phyloP scores from a whole-genome alignment of 1,284 basidiomycete species.

The Pisolithus thermaeus region DNA sequence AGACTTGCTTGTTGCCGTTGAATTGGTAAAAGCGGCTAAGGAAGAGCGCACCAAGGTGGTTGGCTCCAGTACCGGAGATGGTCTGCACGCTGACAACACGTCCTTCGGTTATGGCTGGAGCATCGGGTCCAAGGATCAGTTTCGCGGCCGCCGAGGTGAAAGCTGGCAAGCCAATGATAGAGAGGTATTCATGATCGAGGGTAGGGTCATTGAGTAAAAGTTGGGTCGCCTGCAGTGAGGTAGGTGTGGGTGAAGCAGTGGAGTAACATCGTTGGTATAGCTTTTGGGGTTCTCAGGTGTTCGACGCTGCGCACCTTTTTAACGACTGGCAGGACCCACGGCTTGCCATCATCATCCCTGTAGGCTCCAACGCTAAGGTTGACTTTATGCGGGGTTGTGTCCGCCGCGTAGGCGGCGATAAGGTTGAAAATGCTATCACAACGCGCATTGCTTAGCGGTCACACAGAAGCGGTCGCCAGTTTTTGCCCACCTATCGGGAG shows the following conservation, averaged over 20 bases:
- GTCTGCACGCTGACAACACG: constrained; percentile 81
- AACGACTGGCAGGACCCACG: constrained; percentile 91
- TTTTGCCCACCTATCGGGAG: constrained; percentile 61
- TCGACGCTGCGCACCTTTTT: constrained; percentile 54
- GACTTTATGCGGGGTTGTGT: constrained; percentile 76
- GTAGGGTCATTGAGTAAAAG: constrained; percentile 65
- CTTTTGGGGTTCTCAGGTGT: neutral
- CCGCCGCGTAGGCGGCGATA: constrained; percentile 83
- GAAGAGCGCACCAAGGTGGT: constrained; percentile 90
- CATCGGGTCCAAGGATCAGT: constrained; percentile 75
- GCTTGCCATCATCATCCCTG: constrained; percentile 78
- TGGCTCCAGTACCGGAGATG: constrained; percentile 93
- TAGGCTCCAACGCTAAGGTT: constrained; percentile 93
- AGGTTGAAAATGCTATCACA: constrained; percentile 82
- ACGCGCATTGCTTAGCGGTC: constrained; percentile 2
- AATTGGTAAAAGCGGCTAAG: constrained; percentile 81
- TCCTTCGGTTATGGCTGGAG: constrained; percentile 66
- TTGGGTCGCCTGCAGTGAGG: constrained; percentile 57
- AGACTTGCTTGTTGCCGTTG: constrained; percentile 63
- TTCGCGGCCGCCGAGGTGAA: constrained; percentile 78
- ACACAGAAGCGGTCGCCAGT: constrained; percentile 3
- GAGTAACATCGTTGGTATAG: neutral
- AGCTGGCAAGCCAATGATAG: constrained; percentile 83
- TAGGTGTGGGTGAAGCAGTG: neutral
- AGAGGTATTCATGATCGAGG: constrained; percentile 91